Evolutionary conservation across 208 protist species (phyloP), one percentile per base, ranked within the genome.

Genomic region (Trypanosoma rangeli): DNA sequence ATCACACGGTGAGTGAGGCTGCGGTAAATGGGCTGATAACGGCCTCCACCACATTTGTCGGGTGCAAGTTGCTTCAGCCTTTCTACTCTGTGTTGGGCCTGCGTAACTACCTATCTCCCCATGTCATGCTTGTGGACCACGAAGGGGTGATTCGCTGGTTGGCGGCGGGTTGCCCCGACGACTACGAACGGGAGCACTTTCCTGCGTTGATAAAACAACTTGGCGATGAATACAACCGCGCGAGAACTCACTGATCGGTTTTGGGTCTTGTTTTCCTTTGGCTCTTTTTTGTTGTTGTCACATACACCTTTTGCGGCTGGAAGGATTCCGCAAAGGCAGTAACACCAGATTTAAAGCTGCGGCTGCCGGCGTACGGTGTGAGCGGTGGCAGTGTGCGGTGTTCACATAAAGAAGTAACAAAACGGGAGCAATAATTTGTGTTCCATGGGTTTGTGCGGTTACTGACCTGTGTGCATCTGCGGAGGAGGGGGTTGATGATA

Each of bases 41-140:
- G 4, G 84, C 87, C 18, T 85, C 76, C 8, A 83, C 90, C 7
- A 93, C 87, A 24, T 94, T 91, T 81, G 87, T 95, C 10, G 90
- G 90, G 39, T 84, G 74, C 22, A 72, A 80, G 61, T 66, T 95
- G 26, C 74, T 94, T 61, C 72, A 83, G 33, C 87, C 90, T 3
- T 95, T 95, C 60, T 92, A 89, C 59, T 48, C 63, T 37, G 67
- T 78, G 0, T 65, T 95, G 18, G 84, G 86, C 26, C 37, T 95
- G 58, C 87, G 90, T 13, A 95, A 95, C 70, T 95, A 95, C 65
- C 79, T 95, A 13, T 71, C 80, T 18, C 90, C 90, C 3, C 80
- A 94, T 63, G 82, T 87, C 22, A 88, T 95, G 79, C 74, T 95
- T 26, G 80, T 95, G 12, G 90, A 95, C 52, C 85, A 92, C 52